Base-by-base conservation (phyloP, 371 early-diverging fungal species). In the Mortierella sp. region DNA sequence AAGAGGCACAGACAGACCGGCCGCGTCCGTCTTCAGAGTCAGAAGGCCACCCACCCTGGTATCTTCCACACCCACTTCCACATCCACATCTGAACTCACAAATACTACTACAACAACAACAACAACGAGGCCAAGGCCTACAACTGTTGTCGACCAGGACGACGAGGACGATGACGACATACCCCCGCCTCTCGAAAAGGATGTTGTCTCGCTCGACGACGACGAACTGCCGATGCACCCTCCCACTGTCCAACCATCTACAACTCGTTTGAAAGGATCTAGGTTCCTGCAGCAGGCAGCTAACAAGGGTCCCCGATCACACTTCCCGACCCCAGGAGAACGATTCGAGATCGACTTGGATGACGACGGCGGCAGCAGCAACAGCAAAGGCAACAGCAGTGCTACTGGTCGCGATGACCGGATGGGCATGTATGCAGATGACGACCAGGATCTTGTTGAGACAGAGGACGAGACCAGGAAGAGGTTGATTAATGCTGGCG, bases 1-100 rank as follows among this genome's bases (percentile, higher is more conserved):
- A 71, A 88, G 76, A 26, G 86, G 80, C 11, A 74, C 84, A 2
- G 88, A 83, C 70, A 77, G 57, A 34, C 91, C 91, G 8, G 90
- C 93, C 0, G 94, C 94, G 8, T 84, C 87, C 38, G 91, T 91
- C 21, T 73, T 84, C 52, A 83, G 90, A n/a, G 83, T 84, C 57
- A 38, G 80, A 58, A 72, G 78, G 45, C 86, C 82, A 11, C 86
- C 90, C 16, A 60, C 76, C 26, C 71, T 80, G 44, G 28, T 63
- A 50, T 19, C 38, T 45, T 42, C 54, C 16, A 55, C 55, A 42
- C 21, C 68, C 38, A 21, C 68, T 2, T 38, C 21, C 68, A 21
- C n/a, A 42, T 42, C 68, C 3, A 34, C 42, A 5, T 13, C 65
- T 19, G 34, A 72, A 14, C 34, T 72, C 63, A 19, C 75, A n/a